Evolutionary conservation across 2,329 filamentous ascomycete genomes (phyloP).

Genomic region (Ceratocystis destructans): DNA sequence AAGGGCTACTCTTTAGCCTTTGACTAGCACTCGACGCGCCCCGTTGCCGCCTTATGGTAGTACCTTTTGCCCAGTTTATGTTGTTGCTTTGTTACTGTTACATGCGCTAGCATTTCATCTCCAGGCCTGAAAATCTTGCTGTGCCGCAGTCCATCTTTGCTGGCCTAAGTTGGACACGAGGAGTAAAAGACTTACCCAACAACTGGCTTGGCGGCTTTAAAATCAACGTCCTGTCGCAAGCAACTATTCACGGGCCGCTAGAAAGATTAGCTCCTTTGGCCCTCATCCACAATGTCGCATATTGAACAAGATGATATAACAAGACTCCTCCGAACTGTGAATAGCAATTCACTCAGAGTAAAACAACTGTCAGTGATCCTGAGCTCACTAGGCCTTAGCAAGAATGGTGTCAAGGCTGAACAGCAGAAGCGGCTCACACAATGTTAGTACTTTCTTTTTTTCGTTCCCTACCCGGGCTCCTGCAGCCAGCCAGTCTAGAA

Average conservation of each 20-base stretch:
- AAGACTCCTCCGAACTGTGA: slow-evolving; percentile 32
- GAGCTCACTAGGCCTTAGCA: slow-evolving; percentile 56
- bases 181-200: neutral
- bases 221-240: neutral
- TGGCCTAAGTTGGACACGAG: neutral
- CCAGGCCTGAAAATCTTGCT: neutral
- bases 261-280: neutral
- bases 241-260: neutral
- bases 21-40: neutral
- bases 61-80: neutral
- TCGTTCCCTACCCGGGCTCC: neutral
- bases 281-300: slow-evolving; percentile 6
- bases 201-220: neutral
- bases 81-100: neutral
- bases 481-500: neutral
- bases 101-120: neutral
- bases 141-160: neutral
- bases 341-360: slow-evolving; percentile 37
- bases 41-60: neutral
- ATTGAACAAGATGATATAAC: slow-evolving; percentile 29
- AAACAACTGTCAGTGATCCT: slow-evolving; percentile 64
- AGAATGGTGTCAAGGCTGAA: slow-evolving; percentile 72
- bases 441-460: slow-evolving; percentile 43
- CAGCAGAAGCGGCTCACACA: slow-evolving; percentile 65
- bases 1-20: too few relatives aligned